Evolutionary conservation across 495 filamentous ascomycete species (phyloP).

Genomic region (Melanomma pulvis-pyrius): DNA sequence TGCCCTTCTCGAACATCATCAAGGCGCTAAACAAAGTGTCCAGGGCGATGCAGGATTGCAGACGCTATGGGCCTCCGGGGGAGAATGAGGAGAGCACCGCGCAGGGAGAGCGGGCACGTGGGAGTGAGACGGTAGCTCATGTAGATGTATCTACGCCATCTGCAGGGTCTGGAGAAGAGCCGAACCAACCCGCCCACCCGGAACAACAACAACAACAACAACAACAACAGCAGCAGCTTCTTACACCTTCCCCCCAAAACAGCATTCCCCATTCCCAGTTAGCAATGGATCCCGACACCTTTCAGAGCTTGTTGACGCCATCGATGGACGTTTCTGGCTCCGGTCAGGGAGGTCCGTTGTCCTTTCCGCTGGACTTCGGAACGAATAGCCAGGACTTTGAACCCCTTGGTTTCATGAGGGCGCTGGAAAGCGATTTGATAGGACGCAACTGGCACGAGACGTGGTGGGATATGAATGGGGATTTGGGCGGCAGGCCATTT

Average conservation of each 20-base stretch:
- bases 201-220: no score
- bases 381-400: not conserved
- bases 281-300: not conserved
- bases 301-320: not conserved
- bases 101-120: no score
- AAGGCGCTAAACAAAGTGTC: slow-evolving; percentile 23
- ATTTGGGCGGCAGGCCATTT: no score
- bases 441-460: slow-evolving; percentile 18
- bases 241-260: no score
- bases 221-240: no score
- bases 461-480: slow-evolving; percentile 19
- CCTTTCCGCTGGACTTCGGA: not conserved
- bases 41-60: slow-evolving; percentile 1
- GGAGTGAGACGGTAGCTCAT: no score
- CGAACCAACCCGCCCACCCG: no score
- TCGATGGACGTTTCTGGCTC: not conserved
- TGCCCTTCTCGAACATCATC: slow-evolving; percentile 8
- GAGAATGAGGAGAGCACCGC: no score
- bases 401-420: slow-evolving; percentile 6
- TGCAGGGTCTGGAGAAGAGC: no score
- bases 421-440: slow-evolving; percentile 23
- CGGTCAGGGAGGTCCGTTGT: not conserved
- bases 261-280: no score
- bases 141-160: no score
- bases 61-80: not conserved